Evolutionary conservation across 139 green algal genomes (phyloP).

Genomic region (Micromonas commoda): DNA sequence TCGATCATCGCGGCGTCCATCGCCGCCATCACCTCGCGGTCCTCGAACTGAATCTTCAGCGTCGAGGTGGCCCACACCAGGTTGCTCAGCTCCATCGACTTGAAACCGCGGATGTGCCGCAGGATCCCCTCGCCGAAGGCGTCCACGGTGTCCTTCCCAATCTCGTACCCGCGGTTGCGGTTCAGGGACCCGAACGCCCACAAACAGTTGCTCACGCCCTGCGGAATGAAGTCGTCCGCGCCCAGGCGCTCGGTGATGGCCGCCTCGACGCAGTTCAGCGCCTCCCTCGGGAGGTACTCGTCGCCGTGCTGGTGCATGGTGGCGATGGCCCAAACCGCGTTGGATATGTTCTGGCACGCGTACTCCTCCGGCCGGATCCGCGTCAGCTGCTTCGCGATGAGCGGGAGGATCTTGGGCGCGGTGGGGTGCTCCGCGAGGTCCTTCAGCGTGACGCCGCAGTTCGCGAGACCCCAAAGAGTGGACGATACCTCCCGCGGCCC

Average conservation of each 20-base stretch:
- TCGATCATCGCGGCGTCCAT: not conserved
- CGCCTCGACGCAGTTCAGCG: not conserved
- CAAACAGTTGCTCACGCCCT: constrained; percentile 27
- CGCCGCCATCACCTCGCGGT: not conserved
- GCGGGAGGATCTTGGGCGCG: not conserved
- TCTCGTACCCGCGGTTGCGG: constrained; percentile 6
- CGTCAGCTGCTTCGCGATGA: not conserved
- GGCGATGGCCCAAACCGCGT: constrained; percentile 46
- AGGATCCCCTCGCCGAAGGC: constrained; percentile 7
- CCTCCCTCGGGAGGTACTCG: not conserved
- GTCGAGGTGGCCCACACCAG: constrained; percentile 39
- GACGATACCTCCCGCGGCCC: not conserved
- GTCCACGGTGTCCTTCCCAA: not conserved
- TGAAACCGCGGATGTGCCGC: constrained; percentile 24
- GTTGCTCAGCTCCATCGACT: constrained; percentile 40
- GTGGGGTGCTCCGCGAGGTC: not conserved
- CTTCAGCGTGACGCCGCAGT: not conserved
- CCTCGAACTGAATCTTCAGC: not conserved
- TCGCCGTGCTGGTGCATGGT: constrained; percentile 35
- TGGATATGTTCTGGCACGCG: constrained; percentile 44
- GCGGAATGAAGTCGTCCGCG: constrained; percentile 19
- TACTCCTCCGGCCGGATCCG: not conserved
- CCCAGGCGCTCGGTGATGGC: not conserved
- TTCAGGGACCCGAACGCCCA: constrained; percentile 24
- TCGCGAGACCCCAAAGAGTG: constrained; percentile 7